phyloP scores from a whole-genome alignment of 1,284 basidiomycete species.

The Puccinia brachypodii region DNA sequence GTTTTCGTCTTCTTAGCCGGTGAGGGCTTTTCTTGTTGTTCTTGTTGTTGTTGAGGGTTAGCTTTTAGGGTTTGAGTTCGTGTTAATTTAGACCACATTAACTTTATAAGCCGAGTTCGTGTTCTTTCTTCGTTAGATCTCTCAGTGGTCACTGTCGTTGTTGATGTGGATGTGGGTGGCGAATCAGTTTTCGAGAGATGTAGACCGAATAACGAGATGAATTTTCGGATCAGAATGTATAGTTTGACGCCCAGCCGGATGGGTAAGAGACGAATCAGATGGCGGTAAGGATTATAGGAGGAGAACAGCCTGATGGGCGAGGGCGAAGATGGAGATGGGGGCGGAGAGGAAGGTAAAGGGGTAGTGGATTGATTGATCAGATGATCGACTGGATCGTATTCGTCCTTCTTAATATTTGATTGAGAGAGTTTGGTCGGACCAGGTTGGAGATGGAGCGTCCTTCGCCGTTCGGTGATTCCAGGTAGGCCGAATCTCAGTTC shows the following conservation, averaged over 20 bases:
- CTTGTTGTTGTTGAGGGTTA: neutral
- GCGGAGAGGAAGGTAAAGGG: neutral
- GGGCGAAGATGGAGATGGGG: neutral
- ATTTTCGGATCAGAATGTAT: slow-evolving; percentile 38
- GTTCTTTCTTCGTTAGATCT: neutral
- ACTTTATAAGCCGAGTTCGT: neutral
- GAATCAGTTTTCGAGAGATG: neutral
- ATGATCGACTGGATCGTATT: slow-evolving; percentile 11
- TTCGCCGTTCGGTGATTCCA: slow-evolving; percentile 38
- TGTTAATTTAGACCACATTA: slow-evolving; percentile 12
- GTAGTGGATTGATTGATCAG: slow-evolving; percentile 29
- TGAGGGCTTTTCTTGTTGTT: neutral
- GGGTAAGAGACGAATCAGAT: slow-evolving; percentile 39
- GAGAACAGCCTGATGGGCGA: slow-evolving; percentile 13
- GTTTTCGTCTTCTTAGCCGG: slow-evolving; percentile 68
- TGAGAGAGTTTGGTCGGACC: neutral
- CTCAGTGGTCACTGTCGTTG: too few relatives aligned
- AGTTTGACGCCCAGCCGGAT: slow-evolving; percentile 30
- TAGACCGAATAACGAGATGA: slow-evolving; percentile 34
- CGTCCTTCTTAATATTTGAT: neutral
- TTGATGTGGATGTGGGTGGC: neutral
- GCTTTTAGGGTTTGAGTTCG: neutral
- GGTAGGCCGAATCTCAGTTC: slow-evolving; percentile 30
- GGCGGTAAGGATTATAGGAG: slow-evolving; percentile 35
- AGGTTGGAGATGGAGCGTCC: slow-evolving; percentile 29